These are phyloP conservation scores for Aspergillus sclerotioniger DNA, from an alignment of 495 filamentous ascomycete genomes.

Conservation along the genomic window DNA sequence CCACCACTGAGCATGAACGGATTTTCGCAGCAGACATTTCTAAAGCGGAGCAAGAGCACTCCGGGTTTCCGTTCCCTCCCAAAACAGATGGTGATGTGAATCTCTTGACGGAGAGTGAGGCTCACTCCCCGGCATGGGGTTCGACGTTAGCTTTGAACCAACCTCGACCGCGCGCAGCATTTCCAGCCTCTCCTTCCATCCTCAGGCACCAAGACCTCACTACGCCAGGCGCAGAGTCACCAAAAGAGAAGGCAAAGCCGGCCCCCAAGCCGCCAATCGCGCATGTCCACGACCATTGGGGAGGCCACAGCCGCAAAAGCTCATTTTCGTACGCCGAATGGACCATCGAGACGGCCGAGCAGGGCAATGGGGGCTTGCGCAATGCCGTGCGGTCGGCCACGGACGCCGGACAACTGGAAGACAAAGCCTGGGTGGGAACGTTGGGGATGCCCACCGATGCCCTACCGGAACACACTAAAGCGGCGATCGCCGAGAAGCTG, in stretches of 20 bases:
- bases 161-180: conserved; percentile 65
- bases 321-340: conserved; percentile 66
- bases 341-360: conserved; percentile 79
- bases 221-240: conserved; percentile 26
- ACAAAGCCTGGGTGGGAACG: conserved; percentile 85
- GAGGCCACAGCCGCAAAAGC: conserved; percentile 48
- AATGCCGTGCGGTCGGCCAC: conserved; percentile 80
- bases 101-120: conserved; percentile 41
- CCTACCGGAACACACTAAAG: conserved; percentile 64
- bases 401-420: conserved; percentile 58
- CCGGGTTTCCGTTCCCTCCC: conserved; percentile 36
- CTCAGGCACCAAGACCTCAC: conserved; percentile 60
- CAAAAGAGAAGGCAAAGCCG: conserved; percentile 24
- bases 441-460: conserved; percentile 88
- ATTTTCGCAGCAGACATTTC: conserved; percentile 52
- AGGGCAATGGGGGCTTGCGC: conserved; percentile 85
- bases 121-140: conserved; percentile 61
- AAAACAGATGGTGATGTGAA: conserved; percentile 14
- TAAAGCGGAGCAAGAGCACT: conserved; percentile 29
- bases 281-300: conserved; percentile 8
- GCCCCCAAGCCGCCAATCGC: conserved; percentile 15
- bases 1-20: conserved; percentile 58
- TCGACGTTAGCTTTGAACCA: conserved; percentile 63
- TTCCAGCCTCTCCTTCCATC: conserved; percentile 69
- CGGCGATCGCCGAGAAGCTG: conserved; percentile 75